These are phyloP conservation scores for Aurinia saxatilis DNA, from an alignment of 345 rosid species.

Conservation along the genomic window DNA sequence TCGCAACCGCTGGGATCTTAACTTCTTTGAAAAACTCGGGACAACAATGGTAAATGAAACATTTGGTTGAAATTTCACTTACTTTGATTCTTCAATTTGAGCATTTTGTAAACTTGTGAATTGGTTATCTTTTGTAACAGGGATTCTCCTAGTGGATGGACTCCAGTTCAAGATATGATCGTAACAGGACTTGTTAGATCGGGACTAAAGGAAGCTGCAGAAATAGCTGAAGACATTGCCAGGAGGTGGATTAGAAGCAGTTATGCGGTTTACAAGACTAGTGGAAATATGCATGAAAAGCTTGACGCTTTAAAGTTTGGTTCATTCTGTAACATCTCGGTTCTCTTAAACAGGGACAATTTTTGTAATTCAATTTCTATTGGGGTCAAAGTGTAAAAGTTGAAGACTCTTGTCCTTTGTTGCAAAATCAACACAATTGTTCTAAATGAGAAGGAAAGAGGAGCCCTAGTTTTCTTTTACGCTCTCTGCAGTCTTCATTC, in stretches of 20 bases:
- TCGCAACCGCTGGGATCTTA: slow-evolving; percentile 59
- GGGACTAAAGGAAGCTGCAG: slow-evolving; percentile 38
- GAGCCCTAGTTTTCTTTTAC: too few relatives aligned
- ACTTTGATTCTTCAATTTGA: neutral
- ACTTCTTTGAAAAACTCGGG: slow-evolving; percentile 62
- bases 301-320: slow-evolving; percentile 44
- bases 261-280: slow-evolving; percentile 42
- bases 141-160: slow-evolving; percentile 97
- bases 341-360: too few relatives aligned
- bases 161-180: slow-evolving; percentile 76
- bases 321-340: too few relatives aligned
- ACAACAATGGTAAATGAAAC: slow-evolving; percentile 58
- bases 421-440: too few relatives aligned
- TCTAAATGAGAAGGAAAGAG: too few relatives aligned
- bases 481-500: too few relatives aligned
- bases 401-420: too few relatives aligned
- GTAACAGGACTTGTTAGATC: slow-evolving; percentile 69
- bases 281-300: slow-evolving; percentile 50
- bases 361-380: too few relatives aligned
- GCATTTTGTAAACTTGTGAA: neutral
- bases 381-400: too few relatives aligned
- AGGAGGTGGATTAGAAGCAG: slow-evolving; percentile 70
- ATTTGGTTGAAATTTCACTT: neutral
- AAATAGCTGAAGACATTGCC: slow-evolving; percentile 68
- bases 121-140: slow-evolving; percentile 30